Evolutionary conservation across 2,329 filamentous ascomycete species (phyloP).

Genomic region (Diplodia sapinea): DNA sequence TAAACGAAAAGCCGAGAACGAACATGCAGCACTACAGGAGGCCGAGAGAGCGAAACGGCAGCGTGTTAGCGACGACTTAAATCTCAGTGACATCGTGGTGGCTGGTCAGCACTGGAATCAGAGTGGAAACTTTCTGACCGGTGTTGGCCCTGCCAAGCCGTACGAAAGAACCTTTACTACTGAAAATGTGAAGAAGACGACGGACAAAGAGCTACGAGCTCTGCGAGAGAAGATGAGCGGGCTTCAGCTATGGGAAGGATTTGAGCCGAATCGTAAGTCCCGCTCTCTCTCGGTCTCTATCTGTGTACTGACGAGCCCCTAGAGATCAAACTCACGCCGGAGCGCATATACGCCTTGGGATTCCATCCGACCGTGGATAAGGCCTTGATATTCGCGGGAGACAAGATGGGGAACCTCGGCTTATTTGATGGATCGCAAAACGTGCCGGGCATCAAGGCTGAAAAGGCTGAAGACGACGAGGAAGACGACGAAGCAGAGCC

Average conservation of each 20-base stretch:
- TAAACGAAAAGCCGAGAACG: constrained; percentile 71
- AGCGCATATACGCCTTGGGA: constrained; percentile 82
- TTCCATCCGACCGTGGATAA: constrained; percentile 90
- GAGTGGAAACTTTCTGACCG: constrained; percentile 68
- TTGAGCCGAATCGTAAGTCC: constrained; percentile 73
- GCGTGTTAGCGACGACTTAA: constrained; percentile 70
- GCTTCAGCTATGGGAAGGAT: constrained; percentile 80
- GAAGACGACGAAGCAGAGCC: constrained; percentile 72
- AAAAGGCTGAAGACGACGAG: constrained; percentile 71
- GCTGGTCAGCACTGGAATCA: constrained; percentile 78
- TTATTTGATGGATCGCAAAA: constrained; percentile 87
- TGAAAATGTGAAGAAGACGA: constrained; percentile 81
- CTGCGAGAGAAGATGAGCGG: constrained; percentile 78
- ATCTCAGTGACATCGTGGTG: constrained; percentile 77
- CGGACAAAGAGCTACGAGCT: constrained; percentile 74
- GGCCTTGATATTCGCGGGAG: constrained; percentile 87
- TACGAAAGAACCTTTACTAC: constrained; percentile 84
- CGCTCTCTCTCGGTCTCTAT: neutral
- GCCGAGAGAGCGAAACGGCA: constrained; percentile 66
- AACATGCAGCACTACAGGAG: constrained; percentile 62
- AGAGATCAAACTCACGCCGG: constrained; percentile 91
- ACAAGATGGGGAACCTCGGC: constrained; percentile 89
- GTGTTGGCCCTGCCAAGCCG: constrained; percentile 75
- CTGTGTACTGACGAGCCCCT: constrained; percentile 9
- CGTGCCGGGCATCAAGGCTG: constrained; percentile 56